Evolutionary conservation across 2,329 filamentous ascomycete genomes (phyloP), one percentile per base, ranked within the genome.

Genomic region (Thermothelomyces thermophilus): DNA sequence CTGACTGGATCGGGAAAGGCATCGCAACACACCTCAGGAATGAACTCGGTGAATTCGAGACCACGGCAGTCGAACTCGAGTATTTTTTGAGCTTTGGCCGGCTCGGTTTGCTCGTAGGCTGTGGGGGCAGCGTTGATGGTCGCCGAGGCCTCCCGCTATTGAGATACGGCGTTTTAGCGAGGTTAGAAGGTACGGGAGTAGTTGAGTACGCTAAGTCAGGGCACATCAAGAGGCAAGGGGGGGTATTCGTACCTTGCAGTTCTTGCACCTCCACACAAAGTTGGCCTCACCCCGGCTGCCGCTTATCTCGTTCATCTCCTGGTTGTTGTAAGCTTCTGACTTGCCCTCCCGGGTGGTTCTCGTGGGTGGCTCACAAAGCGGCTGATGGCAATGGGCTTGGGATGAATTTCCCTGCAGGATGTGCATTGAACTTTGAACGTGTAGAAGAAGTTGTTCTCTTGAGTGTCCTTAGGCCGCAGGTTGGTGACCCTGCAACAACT

Each of bases 191-290:
- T n/a, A n/a, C n/a, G n/a, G n/a, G n/a, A n/a, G n/a, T n/a, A n/a
- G n/a, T n/a, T n/a, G n/a, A n/a, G n/a, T n/a, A n/a, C n/a, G n/a
- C n/a, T n/a, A 11, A 8, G 8, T 20, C 8, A 2, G 35, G 16
- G 35, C 8, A 24, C 6, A 10, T 24, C 16, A 31, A 2, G 17
- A 16, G 8, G 13, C 13, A 13, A 11, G 20, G 7, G 9, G 9
- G 7, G 5, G n/a, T 22, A n/a, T 14, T 6, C 22, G 11, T 44
- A 52, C 56, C 57, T 93, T 94, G 83, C 93, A 98, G 66, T 93
- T 91, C 70, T 94, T 95, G 78, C 93, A 98, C 68, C 83, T 90
- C 91, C 93, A 98, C n/a, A 98, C 93, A 69, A 98, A 98, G 69
- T 97, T 97, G 54, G 93, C 93, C 69, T 97, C 90, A 57, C 93